Evolutionary conservation across 106 monocot genomes (phyloP), one percentile per base, ranked within the genome.

Genomic region (Amphibolis antarctica): DNA sequence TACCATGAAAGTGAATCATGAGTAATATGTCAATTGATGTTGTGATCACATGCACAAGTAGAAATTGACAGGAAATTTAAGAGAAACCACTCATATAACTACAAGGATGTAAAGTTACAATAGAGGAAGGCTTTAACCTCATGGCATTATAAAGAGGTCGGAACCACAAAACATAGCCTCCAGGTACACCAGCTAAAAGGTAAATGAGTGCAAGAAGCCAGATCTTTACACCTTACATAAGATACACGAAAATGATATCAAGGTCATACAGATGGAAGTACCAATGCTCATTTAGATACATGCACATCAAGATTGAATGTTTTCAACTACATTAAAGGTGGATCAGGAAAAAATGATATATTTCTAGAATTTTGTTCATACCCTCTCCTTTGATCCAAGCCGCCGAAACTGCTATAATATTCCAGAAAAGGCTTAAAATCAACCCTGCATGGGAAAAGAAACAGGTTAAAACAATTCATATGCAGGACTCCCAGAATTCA

Each of bases 91-190:
- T n/a, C n/a, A n/a, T n/a, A n/a, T n/a, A n/a, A n/a, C n/a, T n/a
- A n/a, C n/a, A n/a, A n/a, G n/a, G n/a, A n/a, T n/a, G n/a, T 36
- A 66, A 26, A 49, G 18, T 43, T 9, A 3, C 31, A 4, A 54
- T 49, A n/a, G 49, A 28, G 10, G 52, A 20, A 0, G 28, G 10
- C 25, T 21, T 14, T n/a, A 28, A 58, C 93, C 83, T 94, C 83
- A 94, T 78, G 42, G 89, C 93, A 50, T 74, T 83, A 74, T 94
- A 94, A 10, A 94, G 73, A 73, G 93, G 93, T 67, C 93, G 73
- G 59, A 89, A 94, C 93, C 93, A 94, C 44, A 88, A 66, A 47
- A 89, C 67, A 77, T 89, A 94, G 60, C 89, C 89, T 50, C 89
- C 75, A 54, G 89, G 93, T 17, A 66, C 63, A 21, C 93, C 93